phyloP scores from a whole-genome alignment of 805 yeast genomes.

The Candida fluviatilis region DNA sequence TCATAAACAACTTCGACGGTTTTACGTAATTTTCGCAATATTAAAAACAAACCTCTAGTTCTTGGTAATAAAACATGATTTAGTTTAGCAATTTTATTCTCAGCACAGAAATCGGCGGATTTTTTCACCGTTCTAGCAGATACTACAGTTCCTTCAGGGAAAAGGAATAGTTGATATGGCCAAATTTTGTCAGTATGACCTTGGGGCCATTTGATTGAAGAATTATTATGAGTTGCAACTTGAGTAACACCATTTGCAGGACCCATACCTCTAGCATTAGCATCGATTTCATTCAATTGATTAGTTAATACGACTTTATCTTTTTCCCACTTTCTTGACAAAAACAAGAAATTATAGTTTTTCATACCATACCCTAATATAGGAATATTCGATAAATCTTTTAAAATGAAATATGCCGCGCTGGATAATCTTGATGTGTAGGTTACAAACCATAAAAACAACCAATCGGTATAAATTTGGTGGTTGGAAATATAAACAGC shows the following conservation, averaged over 20 bases:
- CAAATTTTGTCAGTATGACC: conserved; percentile 19
- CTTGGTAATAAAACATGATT: conserved; percentile 78
- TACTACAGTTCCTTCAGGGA: conserved; percentile 93
- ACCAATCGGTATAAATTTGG: conserved; percentile 94
- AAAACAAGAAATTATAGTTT: conserved; percentile 69
- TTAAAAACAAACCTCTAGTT: conserved; percentile 69
- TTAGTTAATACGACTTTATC: conserved; percentile 61
- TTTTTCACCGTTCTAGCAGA: conserved; percentile 59
- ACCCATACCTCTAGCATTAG: conserved; percentile 55
- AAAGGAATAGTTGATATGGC: conserved; percentile 65
- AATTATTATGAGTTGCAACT: conserved; percentile 26
- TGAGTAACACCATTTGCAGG: conserved; percentile 41
- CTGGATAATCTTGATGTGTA: conserved; percentile 66
- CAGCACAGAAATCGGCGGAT: conserved; percentile 54
- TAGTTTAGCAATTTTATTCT: conserved; percentile 45
- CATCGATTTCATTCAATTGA: conserved; percentile 54
- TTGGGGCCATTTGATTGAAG: conserved; percentile 27
- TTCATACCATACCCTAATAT: conserved; percentile 83
- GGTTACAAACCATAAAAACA: conserved; percentile 80
- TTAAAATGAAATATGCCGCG: conserved; percentile 67
- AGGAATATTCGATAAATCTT: conserved; percentile 74
- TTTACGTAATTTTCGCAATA: conserved; percentile 51
- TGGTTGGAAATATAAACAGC: conserved; percentile 81
- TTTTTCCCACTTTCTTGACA: conserved; percentile 80
- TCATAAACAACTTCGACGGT: conserved; percentile 67